Base-by-base conservation (phyloP, 257 asterid species). In the Salvia miltiorrhiza region DNA sequence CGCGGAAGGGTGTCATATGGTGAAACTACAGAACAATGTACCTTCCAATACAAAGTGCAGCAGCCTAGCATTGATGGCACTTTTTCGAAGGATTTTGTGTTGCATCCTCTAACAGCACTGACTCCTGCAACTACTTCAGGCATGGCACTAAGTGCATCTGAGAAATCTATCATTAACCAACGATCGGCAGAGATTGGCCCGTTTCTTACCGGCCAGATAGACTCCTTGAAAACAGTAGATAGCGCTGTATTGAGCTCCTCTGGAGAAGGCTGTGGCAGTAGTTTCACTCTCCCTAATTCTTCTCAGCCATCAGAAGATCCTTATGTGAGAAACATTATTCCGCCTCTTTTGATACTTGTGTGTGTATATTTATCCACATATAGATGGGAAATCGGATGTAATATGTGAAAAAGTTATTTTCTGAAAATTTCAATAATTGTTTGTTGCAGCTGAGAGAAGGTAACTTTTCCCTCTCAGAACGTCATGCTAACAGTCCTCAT, bases 401-500 rank as follows among this genome's bases (percentile, higher is more conserved):
- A 39, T 40, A 17, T 57, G 58, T 12, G 3, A 20, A 50, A 10
- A n/a, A 7, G 17, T 35, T 40, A 23, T 40, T 58, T 57, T 59
- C 65, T 65, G 60, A 61, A 26, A 71, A 40, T 37, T 37, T 26
- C 57, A 5, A 19, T 68, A 16, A 28, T 58, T 64, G 21, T 63
- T 82, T 70, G 73, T 58, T 81, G 69, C 94, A 88, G 96, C 72
- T 70, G 74, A 77, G 73, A 58, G 61, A 56, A 52, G 75, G 68
- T 62, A 76, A 53, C 35, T 16, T 75, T 68, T 41, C 47, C n/a
- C 76, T 62, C 54, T 20, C 67, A 24, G 85, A 79, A 48, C 66
- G 50, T 45, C 79, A 70, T 59, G 77, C 57, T 35, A 26, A 69
- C 75, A 44, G 65, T 23, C 72, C 65, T 19, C 65, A 10, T 71